Percentiles rank a stretch among this genome's conserved stretches.
Conservation (phyloP, 257 asterid species). For the Rhazya stricta region DNA sequence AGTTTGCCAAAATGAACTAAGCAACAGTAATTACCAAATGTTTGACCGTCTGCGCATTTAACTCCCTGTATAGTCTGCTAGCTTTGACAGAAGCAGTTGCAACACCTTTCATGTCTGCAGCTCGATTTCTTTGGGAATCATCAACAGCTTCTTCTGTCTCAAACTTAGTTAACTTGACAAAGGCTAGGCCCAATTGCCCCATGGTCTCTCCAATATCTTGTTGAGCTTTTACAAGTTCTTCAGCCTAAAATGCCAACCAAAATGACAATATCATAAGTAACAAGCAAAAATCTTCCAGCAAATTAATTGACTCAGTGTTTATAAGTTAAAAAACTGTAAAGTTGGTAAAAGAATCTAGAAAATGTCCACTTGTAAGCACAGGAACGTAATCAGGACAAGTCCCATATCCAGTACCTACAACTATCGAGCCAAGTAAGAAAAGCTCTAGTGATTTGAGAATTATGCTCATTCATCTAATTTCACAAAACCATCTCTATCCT, state of each 20-base stretch:
- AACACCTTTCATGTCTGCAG: constrained; percentile 85
- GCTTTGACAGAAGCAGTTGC: constrained; percentile 98
- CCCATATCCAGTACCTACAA: background rate
- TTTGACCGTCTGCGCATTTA: constrained; percentile 91
- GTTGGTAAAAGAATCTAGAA: background rate
- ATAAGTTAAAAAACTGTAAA: background rate
- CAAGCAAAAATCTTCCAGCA: background rate
- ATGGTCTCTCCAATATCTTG: constrained; percentile 96
- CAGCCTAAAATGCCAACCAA: constrained; percentile 53
- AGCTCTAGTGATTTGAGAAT: background rate
- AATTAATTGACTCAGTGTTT: background rate
- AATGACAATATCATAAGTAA: background rate
- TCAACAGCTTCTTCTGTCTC: constrained; percentile 82
- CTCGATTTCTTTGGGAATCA: constrained; percentile 79
- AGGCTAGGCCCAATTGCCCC: constrained; percentile 90
- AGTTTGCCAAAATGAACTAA: constrained; percentile 2
- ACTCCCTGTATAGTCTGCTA: constrained; percentile 86
- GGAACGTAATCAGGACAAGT: background rate
- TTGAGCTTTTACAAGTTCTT: constrained; percentile 85
- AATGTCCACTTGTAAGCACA: background rate
- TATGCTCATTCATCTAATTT: background rate
- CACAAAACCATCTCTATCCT: background rate
- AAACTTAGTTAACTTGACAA: constrained; percentile 89
- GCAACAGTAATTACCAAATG: constrained; percentile 56
- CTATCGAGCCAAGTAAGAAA: background rate